Evolutionary conservation across 2,329 filamentous ascomycete species (phyloP).

Genomic region (Cercospora sp.): DNA sequence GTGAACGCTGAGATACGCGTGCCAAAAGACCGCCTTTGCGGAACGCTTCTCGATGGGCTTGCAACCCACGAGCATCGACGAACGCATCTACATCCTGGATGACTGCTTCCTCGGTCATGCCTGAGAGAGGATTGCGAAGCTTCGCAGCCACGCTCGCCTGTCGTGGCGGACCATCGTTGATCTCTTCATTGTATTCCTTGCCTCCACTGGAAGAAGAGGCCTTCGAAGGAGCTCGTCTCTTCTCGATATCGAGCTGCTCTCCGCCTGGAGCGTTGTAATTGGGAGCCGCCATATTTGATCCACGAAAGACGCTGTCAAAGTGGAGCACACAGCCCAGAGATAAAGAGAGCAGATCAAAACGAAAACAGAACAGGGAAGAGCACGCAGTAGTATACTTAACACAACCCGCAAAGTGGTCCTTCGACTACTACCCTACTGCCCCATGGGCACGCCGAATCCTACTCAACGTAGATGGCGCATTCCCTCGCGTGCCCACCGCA

Average conservation of each 20-base stretch:
- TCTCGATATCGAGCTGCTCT: constrained; percentile 5
- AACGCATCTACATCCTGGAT: constrained; percentile 32
- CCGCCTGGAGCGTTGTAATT: background rate
- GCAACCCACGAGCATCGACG: constrained; percentile 27
- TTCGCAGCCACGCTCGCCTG: constrained; percentile 27
- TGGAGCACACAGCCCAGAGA: constrained; percentile 1
- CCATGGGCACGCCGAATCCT: constrained; percentile 5
- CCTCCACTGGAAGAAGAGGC: constrained; percentile 19
- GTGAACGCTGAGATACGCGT: constrained; percentile 30
- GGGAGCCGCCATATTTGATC: background rate
- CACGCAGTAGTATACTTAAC: constrained; percentile 13
- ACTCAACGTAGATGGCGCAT: constrained; percentile 13
- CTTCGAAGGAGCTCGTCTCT: constrained; percentile 20
- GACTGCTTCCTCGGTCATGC: constrained; percentile 33
- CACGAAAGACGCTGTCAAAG: background rate
- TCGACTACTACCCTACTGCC: background rate
- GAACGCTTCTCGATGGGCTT: constrained; percentile 29
- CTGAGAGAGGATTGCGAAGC: constrained; percentile 33
- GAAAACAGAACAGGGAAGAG: background rate
- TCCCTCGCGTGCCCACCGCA: constrained; percentile 5
- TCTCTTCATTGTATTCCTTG: constrained; percentile 17
- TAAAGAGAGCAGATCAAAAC: background rate
- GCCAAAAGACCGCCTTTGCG: constrained; percentile 31
- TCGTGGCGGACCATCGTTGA: constrained; percentile 16
- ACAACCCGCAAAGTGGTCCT: background rate